Percentiles rank a stretch among this genome's conserved stretches.
Conservation (phyloP, 106 monocot species). For the Dioscorea dumetorum region DNA sequence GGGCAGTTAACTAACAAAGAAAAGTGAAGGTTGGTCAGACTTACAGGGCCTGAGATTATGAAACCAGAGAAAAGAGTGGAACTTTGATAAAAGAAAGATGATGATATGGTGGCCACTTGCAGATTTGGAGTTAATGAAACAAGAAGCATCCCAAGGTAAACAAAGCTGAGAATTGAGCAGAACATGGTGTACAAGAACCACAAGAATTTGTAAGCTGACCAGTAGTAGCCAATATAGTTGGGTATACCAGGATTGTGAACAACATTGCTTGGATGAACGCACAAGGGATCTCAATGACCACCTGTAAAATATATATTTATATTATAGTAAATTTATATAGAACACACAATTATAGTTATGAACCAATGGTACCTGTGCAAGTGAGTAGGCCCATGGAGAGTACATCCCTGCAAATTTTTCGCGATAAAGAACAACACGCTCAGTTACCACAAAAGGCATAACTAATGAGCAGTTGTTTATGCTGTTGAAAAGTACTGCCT, state of each 20-base stretch:
- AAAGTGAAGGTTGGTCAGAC: not conserved
- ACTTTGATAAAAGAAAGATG: constrained; percentile 26
- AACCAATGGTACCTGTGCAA: constrained; percentile 40
- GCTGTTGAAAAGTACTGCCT: constrained; percentile 13
- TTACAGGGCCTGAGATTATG: constrained; percentile 37
- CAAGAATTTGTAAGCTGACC: too few relatives aligned
- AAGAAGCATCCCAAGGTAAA: constrained; percentile 24
- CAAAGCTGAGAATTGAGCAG: too few relatives aligned
- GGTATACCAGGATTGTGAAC: too few relatives aligned
- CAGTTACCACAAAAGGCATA: constrained; percentile 33
- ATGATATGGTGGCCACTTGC: too few relatives aligned
- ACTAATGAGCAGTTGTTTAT: constrained; percentile 31
- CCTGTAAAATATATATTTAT: too few relatives aligned
- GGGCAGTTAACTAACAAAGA: too few relatives aligned
- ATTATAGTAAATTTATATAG: too few relatives aligned
- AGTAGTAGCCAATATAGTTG: too few relatives aligned
- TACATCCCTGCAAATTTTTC: constrained; percentile 82
- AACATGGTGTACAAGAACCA: too few relatives aligned
- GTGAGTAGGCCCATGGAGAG: constrained; percentile 60
- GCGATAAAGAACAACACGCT: constrained; percentile 50
- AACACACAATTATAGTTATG: too few relatives aligned
- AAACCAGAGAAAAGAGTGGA: constrained; percentile 18
- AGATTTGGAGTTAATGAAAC: constrained; percentile 15
- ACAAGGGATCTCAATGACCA: not conserved
- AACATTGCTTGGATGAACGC: too few relatives aligned